phyloP scores from a whole-genome alignment of 176 grass and related monocot genomes.

The Carex myosuroides region DNA sequence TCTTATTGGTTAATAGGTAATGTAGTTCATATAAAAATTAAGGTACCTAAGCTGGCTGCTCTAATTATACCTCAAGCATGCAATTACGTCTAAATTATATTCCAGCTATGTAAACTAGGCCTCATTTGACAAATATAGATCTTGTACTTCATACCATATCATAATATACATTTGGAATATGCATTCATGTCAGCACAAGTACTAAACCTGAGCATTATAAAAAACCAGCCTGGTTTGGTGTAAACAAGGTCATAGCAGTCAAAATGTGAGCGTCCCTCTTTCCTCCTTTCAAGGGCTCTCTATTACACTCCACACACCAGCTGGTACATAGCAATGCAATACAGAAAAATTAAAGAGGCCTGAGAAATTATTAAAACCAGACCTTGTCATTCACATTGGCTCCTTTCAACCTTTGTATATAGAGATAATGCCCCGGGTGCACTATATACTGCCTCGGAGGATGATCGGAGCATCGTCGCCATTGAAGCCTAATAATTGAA shows the following conservation, averaged over 20 bases:
- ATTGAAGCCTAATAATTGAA: too few species aligned
- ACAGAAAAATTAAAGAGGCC: not conserved
- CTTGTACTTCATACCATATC: not conserved
- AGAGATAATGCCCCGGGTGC: conserved; percentile 39
- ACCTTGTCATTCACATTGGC: conserved; percentile 63
- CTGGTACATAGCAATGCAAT: not conserved
- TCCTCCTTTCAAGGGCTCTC: not conserved
- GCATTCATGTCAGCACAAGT: not conserved
- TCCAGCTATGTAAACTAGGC: conserved; percentile 1
- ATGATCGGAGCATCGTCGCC: too few species aligned
- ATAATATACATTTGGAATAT: not conserved
- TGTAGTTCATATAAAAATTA: not conserved
- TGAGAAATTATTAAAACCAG: not conserved
- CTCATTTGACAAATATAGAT: not conserved
- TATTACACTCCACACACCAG: not conserved
- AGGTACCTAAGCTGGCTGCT: not conserved
- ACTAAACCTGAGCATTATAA: not conserved
- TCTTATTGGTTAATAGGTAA: conserved; percentile 3
- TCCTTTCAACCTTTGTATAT: conserved; percentile 71
- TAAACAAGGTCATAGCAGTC: not conserved
- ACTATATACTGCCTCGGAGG: conserved; percentile 25
- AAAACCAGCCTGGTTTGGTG: not conserved
- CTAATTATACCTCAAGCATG: not conserved
- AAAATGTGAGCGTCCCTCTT: not conserved
- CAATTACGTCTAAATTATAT: not conserved